Evolutionary conservation across 2,329 filamentous ascomycete species (phyloP), one percentile per base, ranked within the genome.

Genomic region (Pseudopyricularia javanii): DNA sequence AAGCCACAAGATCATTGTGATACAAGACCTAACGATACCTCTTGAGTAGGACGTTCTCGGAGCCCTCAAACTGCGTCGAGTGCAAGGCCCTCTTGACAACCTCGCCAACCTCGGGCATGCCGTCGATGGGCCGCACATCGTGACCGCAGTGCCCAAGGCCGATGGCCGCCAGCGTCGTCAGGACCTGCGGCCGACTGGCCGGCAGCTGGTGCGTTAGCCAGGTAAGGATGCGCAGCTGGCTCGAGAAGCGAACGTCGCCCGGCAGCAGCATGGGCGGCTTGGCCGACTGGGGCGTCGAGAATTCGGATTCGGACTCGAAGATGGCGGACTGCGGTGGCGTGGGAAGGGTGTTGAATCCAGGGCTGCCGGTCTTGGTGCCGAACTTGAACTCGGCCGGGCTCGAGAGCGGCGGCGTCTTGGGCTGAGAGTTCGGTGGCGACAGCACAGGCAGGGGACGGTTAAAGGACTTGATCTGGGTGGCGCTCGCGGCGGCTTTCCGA

Each of bases 111-210:
- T 56, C 54, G 7, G 53, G 48, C 9, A 57, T 50, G 3, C 58
- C 58, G 3, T 60, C 58, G 14, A 54, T 50, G 2, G 58, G 58
- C 7, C 58, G 55, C 15, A 59, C 58, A 22, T 60, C 58, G 48
- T 60, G 58, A 3, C 54, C 54, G 32, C 58, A 60, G 54, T 60
- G 57, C 1, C 52, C 58, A 7, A 60, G 45, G 2, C 58, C 58
- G 20, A 59, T 56, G 9, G 58, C 56, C 1, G 58, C 57, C 33
- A 60, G 49, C 15, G 56, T 57, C 20, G 47, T 45, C n/a, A 60
- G 54, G 22, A 60, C 55, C 2, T 53, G 50, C 1, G 49, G 45
- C 1, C 58, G 56, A 15, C 55, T 56, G 7, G 54, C 43, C 11
- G 58, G 58, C 15, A 60, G 50, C 0, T 53, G 57, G 7, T 50